A percentile compares a stretch with the other conserved stretches of the same genome.
Conservation (phyloP, 352 stramenopile species). For the Pythium monospermum region DNA sequence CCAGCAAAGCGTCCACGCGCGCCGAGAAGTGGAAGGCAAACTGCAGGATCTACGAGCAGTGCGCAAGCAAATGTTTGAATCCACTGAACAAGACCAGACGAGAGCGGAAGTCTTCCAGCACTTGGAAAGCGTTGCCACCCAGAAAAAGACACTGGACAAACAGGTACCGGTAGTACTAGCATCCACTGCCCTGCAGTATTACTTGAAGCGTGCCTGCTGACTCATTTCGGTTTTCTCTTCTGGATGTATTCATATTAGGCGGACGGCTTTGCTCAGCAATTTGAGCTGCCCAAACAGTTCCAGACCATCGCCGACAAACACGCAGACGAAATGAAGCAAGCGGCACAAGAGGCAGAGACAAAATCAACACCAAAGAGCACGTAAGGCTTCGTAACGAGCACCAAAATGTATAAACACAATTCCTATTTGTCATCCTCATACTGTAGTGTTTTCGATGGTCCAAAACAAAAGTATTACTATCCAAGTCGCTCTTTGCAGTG, state of each 20-base stretch:
- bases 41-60: slow-evolving; percentile 49
- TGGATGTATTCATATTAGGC: slow-evolving; percentile 20
- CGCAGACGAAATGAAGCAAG: slow-evolving; percentile 32
- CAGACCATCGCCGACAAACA: slow-evolving; percentile 62
- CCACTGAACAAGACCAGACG: slow-evolving; percentile 40
- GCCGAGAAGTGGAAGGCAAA: slow-evolving; percentile 54
- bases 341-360: slow-evolving; percentile 9
- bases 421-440: no score
- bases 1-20: slow-evolving; percentile 46
- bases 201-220: no score
- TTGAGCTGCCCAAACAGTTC: slow-evolving; percentile 63
- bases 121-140: slow-evolving; percentile 42
- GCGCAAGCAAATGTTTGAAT: slow-evolving; percentile 62
- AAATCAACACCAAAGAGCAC: no score
- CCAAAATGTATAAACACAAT: no score
- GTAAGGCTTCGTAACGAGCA: no score
- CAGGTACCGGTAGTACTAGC: no score
- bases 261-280: slow-evolving; percentile 69
- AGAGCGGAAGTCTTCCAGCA: slow-evolving; percentile 53
- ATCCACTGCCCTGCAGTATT: no score
- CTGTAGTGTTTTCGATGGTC: neutral
- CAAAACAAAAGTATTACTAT: no score
- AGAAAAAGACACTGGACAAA: slow-evolving; percentile 66
- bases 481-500: slow-evolving; percentile 47
- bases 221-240: neutral